These are phyloP conservation scores for Capillidium rhysosporum DNA, from an alignment of 371 early-diverging fungal genomes.

Conservation along the genomic window DNA sequence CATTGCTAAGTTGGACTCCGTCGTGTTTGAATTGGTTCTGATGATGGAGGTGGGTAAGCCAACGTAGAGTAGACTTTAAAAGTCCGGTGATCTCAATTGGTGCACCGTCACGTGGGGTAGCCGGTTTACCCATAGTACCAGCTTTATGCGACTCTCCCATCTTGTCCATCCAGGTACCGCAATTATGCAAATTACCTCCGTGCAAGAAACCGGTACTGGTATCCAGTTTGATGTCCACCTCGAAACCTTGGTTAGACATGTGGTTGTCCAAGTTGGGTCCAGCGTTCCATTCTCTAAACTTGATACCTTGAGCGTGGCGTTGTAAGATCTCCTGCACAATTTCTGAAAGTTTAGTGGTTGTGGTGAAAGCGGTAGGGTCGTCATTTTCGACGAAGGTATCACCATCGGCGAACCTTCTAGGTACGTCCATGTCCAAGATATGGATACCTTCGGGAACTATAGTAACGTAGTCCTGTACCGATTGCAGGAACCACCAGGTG, in stretches of 20 bases:
- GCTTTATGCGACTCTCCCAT: conserved; percentile 93
- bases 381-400: conserved; percentile 46
- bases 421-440: conserved; percentile 46
- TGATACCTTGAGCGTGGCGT: conserved; percentile 79
- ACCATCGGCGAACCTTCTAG: conserved; percentile 63
- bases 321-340: conserved; percentile 81
- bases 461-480: conserved; percentile 70
- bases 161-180: conserved; percentile 99
- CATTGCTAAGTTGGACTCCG: conserved; percentile 15
- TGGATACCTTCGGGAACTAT: conserved; percentile 47
- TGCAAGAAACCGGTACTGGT: conserved; percentile 55
- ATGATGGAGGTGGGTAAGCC: conserved; percentile 37
- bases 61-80: conserved; percentile 59
- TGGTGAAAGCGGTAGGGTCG: conserved; percentile 32
- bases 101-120: conserved; percentile 88
- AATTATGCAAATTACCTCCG: conserved; percentile 86
- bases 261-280: conserved; percentile 70
- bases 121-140: conserved; percentile 72
- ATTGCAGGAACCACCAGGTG: conserved; percentile 86
- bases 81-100: conserved; percentile 82
- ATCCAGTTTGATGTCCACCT: conserved; percentile 47
- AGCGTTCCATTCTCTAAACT: conserved; percentile 90
- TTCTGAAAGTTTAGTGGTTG: conserved; percentile 46
- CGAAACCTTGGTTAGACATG: conserved; percentile 81
- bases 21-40: conserved; percentile 20